A percentile compares a stretch with the other conserved stretches of the same genome.
Evolutionary conservation across 176 grass and related monocot species (phyloP).

Genomic region (Urochloa ruziziensis): DNA sequence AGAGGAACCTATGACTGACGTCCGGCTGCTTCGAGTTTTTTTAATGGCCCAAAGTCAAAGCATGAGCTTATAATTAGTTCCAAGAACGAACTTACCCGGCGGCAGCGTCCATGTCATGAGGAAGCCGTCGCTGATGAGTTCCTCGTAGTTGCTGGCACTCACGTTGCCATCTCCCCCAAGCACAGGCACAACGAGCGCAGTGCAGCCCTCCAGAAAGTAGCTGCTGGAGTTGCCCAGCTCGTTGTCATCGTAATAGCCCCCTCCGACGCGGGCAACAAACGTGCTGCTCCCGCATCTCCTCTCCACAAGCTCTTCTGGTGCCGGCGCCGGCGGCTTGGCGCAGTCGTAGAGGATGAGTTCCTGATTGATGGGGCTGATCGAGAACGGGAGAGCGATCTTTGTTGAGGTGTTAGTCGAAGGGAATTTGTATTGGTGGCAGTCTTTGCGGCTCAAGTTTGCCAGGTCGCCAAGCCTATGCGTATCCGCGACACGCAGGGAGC

Average conservation of each 20-base stretch:
- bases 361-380: neutral
- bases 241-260: neutral
- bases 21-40: no score
- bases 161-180: rapidly evolving
- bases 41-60: no score
- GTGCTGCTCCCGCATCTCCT: neutral
- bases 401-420: neutral
- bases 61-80: no score
- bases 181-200: neutral
- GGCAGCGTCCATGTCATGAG: neutral
- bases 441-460: no score
- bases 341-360: slow-evolving; percentile 6
- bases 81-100: neutral
- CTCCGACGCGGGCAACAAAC: neutral
- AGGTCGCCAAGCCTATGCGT: no score
- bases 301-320: neutral
- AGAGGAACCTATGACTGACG: no score
- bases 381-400: neutral
- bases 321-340: neutral
- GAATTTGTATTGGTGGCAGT: neutral
- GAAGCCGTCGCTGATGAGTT: neutral
- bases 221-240: neutral
- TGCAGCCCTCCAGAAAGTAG: neutral
- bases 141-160: neutral
- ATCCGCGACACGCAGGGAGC: no score